A percentile compares a stretch with the other conserved stretches of the same genome.
These are phyloP conservation scores for Ceratocystis variospora DNA, from an alignment of 2,329 filamentous ascomycete genomes.

Conservation along the genomic window DNA sequence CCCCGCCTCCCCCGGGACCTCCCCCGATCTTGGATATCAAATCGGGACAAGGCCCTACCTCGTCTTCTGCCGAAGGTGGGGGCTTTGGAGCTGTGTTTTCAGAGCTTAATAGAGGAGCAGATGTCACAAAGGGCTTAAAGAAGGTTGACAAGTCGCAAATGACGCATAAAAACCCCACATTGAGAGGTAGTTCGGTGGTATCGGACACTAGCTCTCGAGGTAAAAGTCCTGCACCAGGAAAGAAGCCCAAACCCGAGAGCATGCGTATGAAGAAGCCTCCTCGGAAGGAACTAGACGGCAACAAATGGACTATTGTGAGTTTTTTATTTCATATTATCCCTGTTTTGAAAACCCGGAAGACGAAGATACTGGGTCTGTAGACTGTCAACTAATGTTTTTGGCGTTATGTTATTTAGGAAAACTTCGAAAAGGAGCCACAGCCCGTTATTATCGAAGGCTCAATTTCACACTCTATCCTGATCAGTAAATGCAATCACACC, in stretches of 20 bases:
- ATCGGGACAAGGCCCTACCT: conserved; percentile 27
- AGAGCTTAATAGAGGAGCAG: conserved; percentile 75
- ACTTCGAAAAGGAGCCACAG: conserved; percentile 63
- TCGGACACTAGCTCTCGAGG: conserved; percentile 48
- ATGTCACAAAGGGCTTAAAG: conserved; percentile 74
- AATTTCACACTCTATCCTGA: conserved; percentile 78
- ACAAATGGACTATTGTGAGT: conserved; percentile 80
- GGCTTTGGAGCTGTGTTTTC: conserved; percentile 83
- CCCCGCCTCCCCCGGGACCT: conserved; percentile 58
- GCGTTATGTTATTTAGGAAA: conserved; percentile 45
- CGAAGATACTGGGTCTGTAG: background rate
- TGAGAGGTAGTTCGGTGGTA: conserved; percentile 61
- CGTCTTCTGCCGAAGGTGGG: conserved; percentile 34
- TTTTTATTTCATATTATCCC: background rate
- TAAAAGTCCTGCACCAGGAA: conserved; percentile 78
- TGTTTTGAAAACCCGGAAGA: background rate
- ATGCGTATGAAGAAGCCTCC: conserved; percentile 74
- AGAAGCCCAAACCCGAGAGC: conserved; percentile 74
- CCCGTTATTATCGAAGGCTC: conserved; percentile 70
- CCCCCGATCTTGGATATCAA: conserved; percentile 51
- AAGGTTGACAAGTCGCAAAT: conserved; percentile 94
- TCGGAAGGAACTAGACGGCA: conserved; percentile 66
- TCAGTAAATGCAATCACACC: conserved; percentile 81
- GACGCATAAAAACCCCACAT: conserved; percentile 94
- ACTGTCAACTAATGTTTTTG: background rate